These are phyloP conservation scores for Penicillium macrosclerotiorum DNA, from an alignment of 495 filamentous ascomycete genomes.

Conservation along the genomic window DNA sequence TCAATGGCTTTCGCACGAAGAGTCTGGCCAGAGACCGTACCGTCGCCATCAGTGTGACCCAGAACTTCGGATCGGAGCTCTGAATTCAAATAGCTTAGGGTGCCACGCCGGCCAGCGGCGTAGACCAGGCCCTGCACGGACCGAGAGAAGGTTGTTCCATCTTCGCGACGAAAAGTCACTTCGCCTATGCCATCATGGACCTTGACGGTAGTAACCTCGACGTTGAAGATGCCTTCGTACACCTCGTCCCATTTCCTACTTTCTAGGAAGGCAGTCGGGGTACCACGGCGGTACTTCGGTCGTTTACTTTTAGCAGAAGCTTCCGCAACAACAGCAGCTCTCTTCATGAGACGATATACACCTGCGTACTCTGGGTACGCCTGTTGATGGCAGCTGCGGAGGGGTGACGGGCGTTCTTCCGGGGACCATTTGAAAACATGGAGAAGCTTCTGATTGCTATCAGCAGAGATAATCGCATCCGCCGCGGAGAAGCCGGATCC, in stretches of 20 bases:
- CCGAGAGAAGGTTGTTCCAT: conserved; percentile 46
- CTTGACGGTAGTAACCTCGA: conserved; percentile 46
- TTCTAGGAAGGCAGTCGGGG: conserved; percentile 46
- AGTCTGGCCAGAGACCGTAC: conserved; percentile 51
- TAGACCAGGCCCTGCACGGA: conserved; percentile 54
- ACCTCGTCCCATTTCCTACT: conserved; percentile 47
- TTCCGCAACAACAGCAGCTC: conserved; percentile 36
- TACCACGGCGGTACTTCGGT: conserved; percentile 29
- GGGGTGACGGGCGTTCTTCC: conserved; percentile 53
- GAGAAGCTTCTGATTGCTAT: conserved; percentile 50
- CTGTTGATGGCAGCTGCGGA: conserved; percentile 60
- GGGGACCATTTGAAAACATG: conserved; percentile 65
- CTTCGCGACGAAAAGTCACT: conserved; percentile 46
- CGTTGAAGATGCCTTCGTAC: conserved; percentile 62
- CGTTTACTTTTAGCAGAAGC: conserved; percentile 15
- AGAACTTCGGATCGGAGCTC: conserved; percentile 52
- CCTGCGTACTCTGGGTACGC: conserved; percentile 68
- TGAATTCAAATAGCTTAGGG: conserved; percentile 51
- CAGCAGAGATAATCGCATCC: conserved; percentile 59
- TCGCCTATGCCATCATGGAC: conserved; percentile 29
- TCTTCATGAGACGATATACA: conserved; percentile 64
- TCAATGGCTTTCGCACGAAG: conserved; percentile 53
- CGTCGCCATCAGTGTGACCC: conserved; percentile 19
- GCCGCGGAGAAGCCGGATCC: conserved; percentile 67
- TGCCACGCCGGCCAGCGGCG: conserved; percentile 60